A percentile compares a stretch with the other conserved stretches of the same genome.
These are phyloP conservation scores for Botrytis galanthina DNA, from an alignment of 2,329 filamentous ascomycete genomes.

Conservation along the genomic window DNA sequence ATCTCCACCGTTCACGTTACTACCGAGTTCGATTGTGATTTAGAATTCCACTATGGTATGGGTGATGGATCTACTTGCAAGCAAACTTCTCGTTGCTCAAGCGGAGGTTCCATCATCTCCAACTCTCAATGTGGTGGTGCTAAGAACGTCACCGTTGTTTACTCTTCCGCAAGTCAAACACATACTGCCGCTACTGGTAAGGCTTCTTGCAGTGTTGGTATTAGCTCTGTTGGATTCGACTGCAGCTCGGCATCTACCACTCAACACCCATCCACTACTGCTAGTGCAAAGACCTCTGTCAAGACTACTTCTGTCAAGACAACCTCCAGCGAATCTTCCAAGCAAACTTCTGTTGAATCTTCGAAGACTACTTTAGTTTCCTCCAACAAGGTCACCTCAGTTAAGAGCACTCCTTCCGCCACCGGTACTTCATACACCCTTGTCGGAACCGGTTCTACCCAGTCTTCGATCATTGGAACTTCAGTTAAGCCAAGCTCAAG, in stretches of 20 bases:
- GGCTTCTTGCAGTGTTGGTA: constrained; percentile 65
- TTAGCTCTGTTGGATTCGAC: constrained; percentile 74
- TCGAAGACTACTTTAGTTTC: neutral
- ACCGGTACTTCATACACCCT: constrained; percentile 10
- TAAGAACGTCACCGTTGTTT: constrained; percentile 71
- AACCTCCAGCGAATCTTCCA: neutral
- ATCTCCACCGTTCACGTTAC: constrained; percentile 71
- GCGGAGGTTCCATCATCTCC: constrained; percentile 65
- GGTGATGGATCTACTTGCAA: constrained; percentile 78
- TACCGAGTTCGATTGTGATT: constrained; percentile 70
- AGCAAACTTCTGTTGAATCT: neutral
- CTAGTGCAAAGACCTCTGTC: constrained; percentile 11
- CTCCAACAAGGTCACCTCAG: neutral
- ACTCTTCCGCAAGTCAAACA: constrained; percentile 44
- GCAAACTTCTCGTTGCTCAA: constrained; percentile 67
- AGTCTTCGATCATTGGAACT: neutral
- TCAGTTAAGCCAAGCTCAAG: constrained; percentile 2
- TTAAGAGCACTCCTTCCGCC: neutral
- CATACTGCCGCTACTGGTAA: constrained; percentile 52
- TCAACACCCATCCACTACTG: constrained; percentile 24
- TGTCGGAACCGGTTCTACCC: constrained; percentile 10
- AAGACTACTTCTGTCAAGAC: constrained; percentile 19
- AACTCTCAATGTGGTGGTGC: constrained; percentile 94
- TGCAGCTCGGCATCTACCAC: constrained; percentile 48
- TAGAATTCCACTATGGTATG: constrained; percentile 89